Evolutionary conservation across 1,284 basidiomycete genomes (phyloP).

Genomic region (Heliocybe sulcata): DNA sequence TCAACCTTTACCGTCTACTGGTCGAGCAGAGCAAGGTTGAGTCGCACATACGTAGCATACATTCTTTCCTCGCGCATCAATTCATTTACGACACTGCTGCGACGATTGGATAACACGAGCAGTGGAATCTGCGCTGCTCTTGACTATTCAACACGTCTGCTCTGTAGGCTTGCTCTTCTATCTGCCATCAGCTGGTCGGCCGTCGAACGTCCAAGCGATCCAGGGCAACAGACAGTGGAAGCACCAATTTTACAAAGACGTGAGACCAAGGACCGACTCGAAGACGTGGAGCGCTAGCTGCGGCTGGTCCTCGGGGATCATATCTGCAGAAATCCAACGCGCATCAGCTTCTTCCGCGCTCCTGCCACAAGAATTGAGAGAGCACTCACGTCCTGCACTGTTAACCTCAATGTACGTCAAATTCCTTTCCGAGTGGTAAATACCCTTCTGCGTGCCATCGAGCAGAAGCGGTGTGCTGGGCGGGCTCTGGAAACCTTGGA

Average conservation of each 20-base stretch:
- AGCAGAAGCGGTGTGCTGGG: conserved; percentile 5
- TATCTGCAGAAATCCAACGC: background rate
- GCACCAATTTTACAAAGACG: background rate
- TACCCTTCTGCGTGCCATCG: conserved; percentile 4
- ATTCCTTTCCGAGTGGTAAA: conserved; percentile 6
- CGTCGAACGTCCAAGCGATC: too few species aligned
- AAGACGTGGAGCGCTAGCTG: background rate
- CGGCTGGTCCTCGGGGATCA: background rate
- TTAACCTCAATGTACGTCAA: background rate
- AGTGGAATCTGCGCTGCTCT: too few species aligned
- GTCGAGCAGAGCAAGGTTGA: background rate
- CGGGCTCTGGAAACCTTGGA: conserved; percentile 9
- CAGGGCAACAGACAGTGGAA: too few species aligned
- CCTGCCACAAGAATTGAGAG: background rate
- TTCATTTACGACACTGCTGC: too few species aligned
- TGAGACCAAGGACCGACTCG: background rate
- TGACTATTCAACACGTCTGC: too few species aligned
- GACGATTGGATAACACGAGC: background rate
- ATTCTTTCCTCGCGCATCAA: too few species aligned
- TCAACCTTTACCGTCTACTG: background rate
- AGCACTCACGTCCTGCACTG: background rate
- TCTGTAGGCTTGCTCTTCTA: too few species aligned
- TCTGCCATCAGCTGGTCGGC: too few species aligned
- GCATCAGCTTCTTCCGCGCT: background rate
- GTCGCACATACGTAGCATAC: background rate